Percentiles rank a stretch among this genome's conserved stretches.
These are phyloP conservation scores for Austropuccinia psidii DNA, from an alignment of 1,284 basidiomycete species.

Conservation along the genomic window DNA sequence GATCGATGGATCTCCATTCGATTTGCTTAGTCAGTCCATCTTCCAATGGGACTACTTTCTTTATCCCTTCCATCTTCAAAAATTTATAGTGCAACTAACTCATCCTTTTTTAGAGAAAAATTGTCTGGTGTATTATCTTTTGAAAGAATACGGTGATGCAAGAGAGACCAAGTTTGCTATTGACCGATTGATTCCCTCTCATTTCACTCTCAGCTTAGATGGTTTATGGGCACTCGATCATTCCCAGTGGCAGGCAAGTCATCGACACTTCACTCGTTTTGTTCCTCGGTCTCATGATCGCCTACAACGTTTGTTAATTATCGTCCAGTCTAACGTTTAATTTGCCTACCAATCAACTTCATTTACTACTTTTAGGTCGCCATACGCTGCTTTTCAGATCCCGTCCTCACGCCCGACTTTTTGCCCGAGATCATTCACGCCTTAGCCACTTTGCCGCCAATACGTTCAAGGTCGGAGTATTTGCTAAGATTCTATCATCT, in stretches of 20 bases:
- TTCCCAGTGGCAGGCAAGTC: slow-evolving; percentile 29
- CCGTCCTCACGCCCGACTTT: slow-evolving; percentile 19
- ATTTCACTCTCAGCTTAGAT: slow-evolving; percentile 16
- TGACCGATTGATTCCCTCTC: slow-evolving; percentile 23
- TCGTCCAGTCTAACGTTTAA: too few relatives aligned
- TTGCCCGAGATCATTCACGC: slow-evolving; percentile 27
- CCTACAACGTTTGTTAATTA: neutral
- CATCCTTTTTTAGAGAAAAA: slow-evolving; percentile 16
- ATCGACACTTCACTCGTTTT: neutral
- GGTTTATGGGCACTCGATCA: slow-evolving; percentile 36
- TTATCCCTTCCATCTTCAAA: neutral
- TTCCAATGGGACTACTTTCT: neutral
- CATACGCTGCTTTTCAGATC: slow-evolving; percentile 12
- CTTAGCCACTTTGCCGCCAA: slow-evolving; percentile 18
- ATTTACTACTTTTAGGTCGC: slow-evolving; percentile 11
- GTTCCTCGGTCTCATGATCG: neutral
- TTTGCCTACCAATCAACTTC: too few relatives aligned
- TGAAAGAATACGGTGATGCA: slow-evolving; percentile 27
- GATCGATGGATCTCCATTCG: slow-evolving; percentile 22
- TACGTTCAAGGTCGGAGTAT: neutral
- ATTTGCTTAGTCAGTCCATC: slow-evolving; percentile 11
- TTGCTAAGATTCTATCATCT: slow-evolving; percentile 19
- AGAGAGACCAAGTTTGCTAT: slow-evolving; percentile 21
- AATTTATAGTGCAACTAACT: neutral
- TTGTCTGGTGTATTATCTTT: slow-evolving; percentile 33